Percentiles rank a stretch among this genome's conserved stretches.
Conservation (phyloP, 2,329 filamentous ascomycete genomes). For the Mollisiaceae sp. region DNA sequence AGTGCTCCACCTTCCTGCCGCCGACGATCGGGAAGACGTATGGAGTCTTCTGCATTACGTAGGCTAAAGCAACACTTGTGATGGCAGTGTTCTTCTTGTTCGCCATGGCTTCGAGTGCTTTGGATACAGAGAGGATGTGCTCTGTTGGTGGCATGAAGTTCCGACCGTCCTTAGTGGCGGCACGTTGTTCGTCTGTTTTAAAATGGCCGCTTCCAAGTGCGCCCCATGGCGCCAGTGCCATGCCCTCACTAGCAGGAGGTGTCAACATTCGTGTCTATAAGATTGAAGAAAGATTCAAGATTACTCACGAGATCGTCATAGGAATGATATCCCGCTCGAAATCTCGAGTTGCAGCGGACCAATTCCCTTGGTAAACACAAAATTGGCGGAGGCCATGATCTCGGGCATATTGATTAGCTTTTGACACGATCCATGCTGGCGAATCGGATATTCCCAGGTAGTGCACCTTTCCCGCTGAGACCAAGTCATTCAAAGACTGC, state of each 20-base stretch:
- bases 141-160: conserved; percentile 42
- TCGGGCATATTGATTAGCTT: conserved; percentile 66
- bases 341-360: conserved; percentile 64
- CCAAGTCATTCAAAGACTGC: conserved; percentile 66
- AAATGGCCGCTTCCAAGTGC: conserved; percentile 53
- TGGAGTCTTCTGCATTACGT: conserved; percentile 60
- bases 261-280: neutral
- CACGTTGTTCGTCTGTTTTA: conserved; percentile 45
- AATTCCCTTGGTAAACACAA: conserved; percentile 68
- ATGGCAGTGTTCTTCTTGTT: conserved; percentile 56
- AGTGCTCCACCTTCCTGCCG: conserved; percentile 60
- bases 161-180: conserved; percentile 4
- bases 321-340: conserved; percentile 65
- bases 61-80: conserved; percentile 61
- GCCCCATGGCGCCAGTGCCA: conserved; percentile 60
- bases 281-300: too few relatives aligned
- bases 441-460: conserved; percentile 71
- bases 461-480: conserved; percentile 63
- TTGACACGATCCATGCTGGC: conserved; percentile 70
- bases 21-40: conserved; percentile 64
- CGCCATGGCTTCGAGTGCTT: conserved; percentile 62
- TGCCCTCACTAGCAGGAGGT: conserved; percentile 49
- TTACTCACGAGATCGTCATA: conserved; percentile 52
- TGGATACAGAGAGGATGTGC: conserved; percentile 49
- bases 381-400: conserved; percentile 71